These are phyloP conservation scores for Laetiporus sulphureus DNA, from an alignment of 1,284 basidiomycete species.

Conservation along the genomic window DNA sequence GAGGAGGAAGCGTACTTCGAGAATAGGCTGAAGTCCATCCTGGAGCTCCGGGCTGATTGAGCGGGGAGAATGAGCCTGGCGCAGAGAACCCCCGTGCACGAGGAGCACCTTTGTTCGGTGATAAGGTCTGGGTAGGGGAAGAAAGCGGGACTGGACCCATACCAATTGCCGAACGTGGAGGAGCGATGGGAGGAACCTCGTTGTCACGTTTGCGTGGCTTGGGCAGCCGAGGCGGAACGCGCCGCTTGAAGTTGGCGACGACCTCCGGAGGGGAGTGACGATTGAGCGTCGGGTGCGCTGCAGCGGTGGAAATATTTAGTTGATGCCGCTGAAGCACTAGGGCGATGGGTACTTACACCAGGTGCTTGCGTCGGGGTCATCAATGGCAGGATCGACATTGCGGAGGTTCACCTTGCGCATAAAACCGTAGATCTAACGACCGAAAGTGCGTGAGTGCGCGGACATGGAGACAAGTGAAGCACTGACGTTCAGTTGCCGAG, in stretches of 20 bases:
- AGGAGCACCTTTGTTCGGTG: conserved; percentile 34
- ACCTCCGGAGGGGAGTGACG: conserved; percentile 81
- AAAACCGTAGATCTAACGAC: conserved; percentile 82
- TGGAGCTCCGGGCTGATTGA: conserved; percentile 45
- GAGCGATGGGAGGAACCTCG: conserved; percentile 55
- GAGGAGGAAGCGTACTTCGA: conserved; percentile 67
- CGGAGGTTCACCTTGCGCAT: conserved; percentile 92
- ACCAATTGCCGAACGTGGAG: conserved; percentile 64
- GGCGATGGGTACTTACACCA: conserved; percentile 65
- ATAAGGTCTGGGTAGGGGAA: conserved; percentile 42
- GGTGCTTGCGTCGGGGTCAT: conserved; percentile 88
- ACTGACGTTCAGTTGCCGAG: conserved; percentile 86
- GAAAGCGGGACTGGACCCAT: conserved; percentile 57
- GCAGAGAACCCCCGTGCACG: conserved; percentile 75
- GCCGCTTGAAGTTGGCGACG: conserved; percentile 86
- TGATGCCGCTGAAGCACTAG: conserved; percentile 4
- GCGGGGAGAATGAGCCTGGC: conserved; percentile 67
- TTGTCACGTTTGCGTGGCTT: conserved; percentile 74
- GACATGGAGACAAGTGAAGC: conserved; percentile 21
- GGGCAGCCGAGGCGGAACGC: conserved; percentile 83
- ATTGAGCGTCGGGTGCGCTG: conserved; percentile 84
- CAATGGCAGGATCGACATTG: conserved; percentile 86
- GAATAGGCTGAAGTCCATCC: conserved; percentile 57
- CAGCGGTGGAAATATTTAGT: conserved; percentile 14
- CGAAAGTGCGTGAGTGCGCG: conserved; percentile 15